Percentiles rank a stretch among this genome's conserved stretches.
phyloP scores from a whole-genome alignment of 345 rosid species.

The Ceriops zippeliana region DNA sequence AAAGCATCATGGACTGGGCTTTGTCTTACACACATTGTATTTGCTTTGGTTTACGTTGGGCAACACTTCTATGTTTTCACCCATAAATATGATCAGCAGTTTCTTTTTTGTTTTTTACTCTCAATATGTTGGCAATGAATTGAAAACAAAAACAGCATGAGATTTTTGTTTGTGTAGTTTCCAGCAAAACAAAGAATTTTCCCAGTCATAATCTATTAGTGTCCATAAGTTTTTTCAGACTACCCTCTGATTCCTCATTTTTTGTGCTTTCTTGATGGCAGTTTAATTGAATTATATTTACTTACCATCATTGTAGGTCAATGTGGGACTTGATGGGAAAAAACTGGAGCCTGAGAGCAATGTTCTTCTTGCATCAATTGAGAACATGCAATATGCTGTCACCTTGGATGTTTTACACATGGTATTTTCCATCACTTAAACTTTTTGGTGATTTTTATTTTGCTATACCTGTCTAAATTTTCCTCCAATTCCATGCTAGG shows the following conservation, averaged over 20 bases:
- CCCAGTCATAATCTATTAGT: not conserved
- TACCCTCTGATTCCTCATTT: not conserved
- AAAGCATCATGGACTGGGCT: not conserved
- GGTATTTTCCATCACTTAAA: conserved; percentile 42
- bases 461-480: conserved; percentile 1
- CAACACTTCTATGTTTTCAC: not conserved
- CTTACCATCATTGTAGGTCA: conserved; percentile 41
- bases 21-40: not conserved
- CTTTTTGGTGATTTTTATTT: conserved; percentile 4
- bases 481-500: conserved; percentile 38
- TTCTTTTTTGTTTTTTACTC: not conserved
- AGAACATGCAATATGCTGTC: conserved; percentile 99
- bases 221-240: not conserved
- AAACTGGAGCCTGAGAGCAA: conserved; percentile 97
- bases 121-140: not conserved
- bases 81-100: not conserved
- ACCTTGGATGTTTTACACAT: conserved; percentile 90
- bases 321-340: conserved; percentile 82
- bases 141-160: not conserved
- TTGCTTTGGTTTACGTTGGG: not conserved
- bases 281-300: not conserved
- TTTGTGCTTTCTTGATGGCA: not conserved
- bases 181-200: not conserved
- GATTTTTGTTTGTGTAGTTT: not conserved
- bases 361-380: conserved; percentile 97